phyloP scores from a whole-genome alignment of 2,329 filamentous ascomycete genomes.

The Fusarium staphyleae region DNA sequence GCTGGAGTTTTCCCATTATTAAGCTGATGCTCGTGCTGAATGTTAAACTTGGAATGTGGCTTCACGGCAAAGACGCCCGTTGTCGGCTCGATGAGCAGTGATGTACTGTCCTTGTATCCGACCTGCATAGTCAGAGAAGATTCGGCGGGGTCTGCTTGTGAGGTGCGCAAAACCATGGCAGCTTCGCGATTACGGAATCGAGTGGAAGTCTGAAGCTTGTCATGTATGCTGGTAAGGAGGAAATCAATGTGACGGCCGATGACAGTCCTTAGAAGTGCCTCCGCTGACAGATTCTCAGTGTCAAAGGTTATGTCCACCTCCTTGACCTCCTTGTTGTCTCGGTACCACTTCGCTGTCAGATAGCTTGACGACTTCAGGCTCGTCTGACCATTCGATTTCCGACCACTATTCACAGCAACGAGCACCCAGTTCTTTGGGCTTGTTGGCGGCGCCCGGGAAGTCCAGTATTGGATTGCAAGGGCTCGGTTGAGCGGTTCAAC shows the following conservation, averaged over 20 bases:
- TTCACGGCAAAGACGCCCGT: conserved; percentile 78
- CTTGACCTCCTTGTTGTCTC: conserved; percentile 77
- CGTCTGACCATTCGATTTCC: conserved; percentile 49
- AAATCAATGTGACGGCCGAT: conserved; percentile 78
- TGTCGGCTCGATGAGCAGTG: conserved; percentile 75
- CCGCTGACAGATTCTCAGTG: conserved; percentile 71
- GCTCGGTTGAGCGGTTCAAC: conserved; percentile 83
- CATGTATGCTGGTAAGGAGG: conserved; percentile 72
- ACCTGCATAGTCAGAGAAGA: conserved; percentile 75
- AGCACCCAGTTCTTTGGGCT: conserved; percentile 89
- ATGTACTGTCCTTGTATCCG: conserved; percentile 65
- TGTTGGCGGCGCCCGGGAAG: conserved; percentile 57
- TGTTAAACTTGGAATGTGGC: conserved; percentile 65
- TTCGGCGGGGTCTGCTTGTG: conserved; percentile 67
- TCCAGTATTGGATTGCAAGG: conserved; percentile 92
- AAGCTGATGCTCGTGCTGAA: conserved; percentile 68
- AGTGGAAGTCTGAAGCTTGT: conserved; percentile 63
- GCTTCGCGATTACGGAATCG: conserved; percentile 69
- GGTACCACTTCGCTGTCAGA: conserved; percentile 80
- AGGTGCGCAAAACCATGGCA: conserved; percentile 63
- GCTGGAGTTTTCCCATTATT: conserved; percentile 66
- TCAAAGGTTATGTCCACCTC: conserved; percentile 74
- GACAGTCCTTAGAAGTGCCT: conserved; percentile 74
- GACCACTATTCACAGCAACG: conserved; percentile 77
- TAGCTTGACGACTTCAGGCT: conserved; percentile 58